These are phyloP conservation scores for Megacollybia platyphylla DNA, from an alignment of 1,284 basidiomycete genomes.

Conservation along the genomic window DNA sequence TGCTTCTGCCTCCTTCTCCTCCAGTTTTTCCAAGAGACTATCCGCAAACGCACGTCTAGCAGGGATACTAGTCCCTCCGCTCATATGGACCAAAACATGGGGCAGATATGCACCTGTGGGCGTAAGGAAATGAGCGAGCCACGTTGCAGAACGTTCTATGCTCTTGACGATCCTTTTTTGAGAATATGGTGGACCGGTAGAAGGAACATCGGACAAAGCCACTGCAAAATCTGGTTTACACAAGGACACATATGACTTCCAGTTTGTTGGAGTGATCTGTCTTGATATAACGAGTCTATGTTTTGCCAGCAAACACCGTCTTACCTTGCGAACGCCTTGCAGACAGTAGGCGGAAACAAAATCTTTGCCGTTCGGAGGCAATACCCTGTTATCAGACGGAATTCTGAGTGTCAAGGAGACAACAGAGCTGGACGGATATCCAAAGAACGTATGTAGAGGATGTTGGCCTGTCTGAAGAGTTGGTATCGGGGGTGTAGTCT, in stretches of 20 bases:
- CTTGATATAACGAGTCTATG: neutral
- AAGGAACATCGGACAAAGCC: constrained; percentile 59
- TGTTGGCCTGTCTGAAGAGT: constrained; percentile 35
- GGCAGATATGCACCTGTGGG: constrained; percentile 13
- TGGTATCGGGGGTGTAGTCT: constrained; percentile 46
- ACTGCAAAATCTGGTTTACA: constrained; percentile 61
- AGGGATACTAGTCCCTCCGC: constrained; percentile 37
- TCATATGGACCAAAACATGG: constrained; percentile 55
- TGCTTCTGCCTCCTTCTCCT: constrained; percentile 38
- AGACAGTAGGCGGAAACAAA: constrained; percentile 44
- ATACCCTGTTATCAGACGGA: constrained; percentile 45
- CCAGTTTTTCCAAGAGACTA: constrained; percentile 41
- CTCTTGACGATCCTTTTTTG: constrained; percentile 40
- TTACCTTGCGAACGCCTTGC: constrained; percentile 61
- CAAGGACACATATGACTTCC: constrained; percentile 33
- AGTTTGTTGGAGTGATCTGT: constrained; percentile 45
- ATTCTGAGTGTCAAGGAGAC: constrained; percentile 54
- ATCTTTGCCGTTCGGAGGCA: constrained; percentile 56
- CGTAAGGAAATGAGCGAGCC: constrained; percentile 43
- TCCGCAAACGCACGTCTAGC: constrained; percentile 55
- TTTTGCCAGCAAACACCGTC: constrained; percentile 1
- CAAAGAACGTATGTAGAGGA: constrained; percentile 47
- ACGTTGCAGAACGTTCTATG: constrained; percentile 50
- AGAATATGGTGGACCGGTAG: constrained; percentile 39
- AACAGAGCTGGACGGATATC: constrained; percentile 34